Percentiles rank a stretch among this genome's conserved stretches.
These are phyloP conservation scores for Periconia macrospinosa DNA, from an alignment of 2,329 filamentous ascomycete genomes.

Conservation along the genomic window DNA sequence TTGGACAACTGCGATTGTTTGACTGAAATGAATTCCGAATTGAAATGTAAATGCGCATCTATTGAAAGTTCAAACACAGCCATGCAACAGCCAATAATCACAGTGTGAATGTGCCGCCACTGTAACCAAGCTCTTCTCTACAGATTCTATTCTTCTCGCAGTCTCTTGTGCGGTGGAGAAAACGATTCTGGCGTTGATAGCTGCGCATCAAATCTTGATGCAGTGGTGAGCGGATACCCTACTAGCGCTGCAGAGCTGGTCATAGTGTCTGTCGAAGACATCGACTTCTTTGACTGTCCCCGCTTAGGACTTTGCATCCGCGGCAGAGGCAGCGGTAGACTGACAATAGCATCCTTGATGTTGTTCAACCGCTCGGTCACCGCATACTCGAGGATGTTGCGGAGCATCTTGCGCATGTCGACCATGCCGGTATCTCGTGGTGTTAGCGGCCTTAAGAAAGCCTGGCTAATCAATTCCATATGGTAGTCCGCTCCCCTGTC, in stretches of 20 bases:
- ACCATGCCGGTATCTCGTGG: conserved; percentile 4
- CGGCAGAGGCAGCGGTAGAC: conserved; percentile 4
- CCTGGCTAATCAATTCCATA: conserved; percentile 8
- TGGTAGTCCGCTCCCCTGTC: conserved; percentile 3
- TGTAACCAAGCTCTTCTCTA: no score
- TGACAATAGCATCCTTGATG: conserved; percentile 9
- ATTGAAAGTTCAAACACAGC: no score
- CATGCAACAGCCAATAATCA: no score
- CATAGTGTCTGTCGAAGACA: conserved; percentile 2
- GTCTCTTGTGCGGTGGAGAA: conserved; percentile 1
- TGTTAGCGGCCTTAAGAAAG: conserved; percentile 6
- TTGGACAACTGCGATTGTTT: no score
- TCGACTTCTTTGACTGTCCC: conserved; percentile 2
- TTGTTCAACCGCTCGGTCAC: conserved; percentile 5
- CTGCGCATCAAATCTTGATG: conserved; percentile 3
- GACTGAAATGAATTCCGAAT: no score
- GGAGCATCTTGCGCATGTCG: conserved; percentile 10
- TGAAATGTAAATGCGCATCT: no score
- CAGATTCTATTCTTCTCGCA: neutral
- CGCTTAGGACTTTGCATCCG: conserved; percentile 7
- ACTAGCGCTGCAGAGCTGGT: conserved; percentile 1
- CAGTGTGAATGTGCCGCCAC: no score
- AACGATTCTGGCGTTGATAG: conserved; percentile 1
- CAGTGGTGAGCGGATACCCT: conserved; percentile 3
- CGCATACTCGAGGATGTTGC: conserved; percentile 9